A percentile compares a stretch with the other conserved stretches of the same genome.
Conservation (phyloP, 2,329 filamentous ascomycete genomes). For the Sarocladiaceae sp. region DNA sequence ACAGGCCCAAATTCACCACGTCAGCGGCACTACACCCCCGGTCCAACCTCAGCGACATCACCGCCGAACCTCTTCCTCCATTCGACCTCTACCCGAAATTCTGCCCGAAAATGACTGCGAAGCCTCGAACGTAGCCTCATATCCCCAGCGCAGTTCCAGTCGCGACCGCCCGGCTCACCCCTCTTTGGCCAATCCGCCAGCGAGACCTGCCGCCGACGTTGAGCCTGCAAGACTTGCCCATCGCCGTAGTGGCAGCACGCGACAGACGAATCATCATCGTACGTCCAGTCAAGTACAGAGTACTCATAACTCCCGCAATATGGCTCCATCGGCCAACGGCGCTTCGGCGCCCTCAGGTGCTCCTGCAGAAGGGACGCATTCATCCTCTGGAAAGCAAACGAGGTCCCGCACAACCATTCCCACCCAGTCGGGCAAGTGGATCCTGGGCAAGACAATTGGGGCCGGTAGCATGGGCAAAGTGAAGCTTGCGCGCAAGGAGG, state of each 20-base stretch:
- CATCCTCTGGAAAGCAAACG: conserved; percentile 43
- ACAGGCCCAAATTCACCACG: conserved; percentile 7
- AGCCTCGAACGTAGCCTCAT: conserved; percentile 59
- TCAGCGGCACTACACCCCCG: conserved; percentile 8
- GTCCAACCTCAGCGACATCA: conserved; percentile 9
- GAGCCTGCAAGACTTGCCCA: conserved; percentile 15
- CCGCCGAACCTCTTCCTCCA: conserved; percentile 10
- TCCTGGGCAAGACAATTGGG: conserved; percentile 93
- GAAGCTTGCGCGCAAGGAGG: conserved; percentile 86
- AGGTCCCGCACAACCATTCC: conserved; percentile 77
- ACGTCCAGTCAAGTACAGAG: not conserved
- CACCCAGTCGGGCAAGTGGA: conserved; percentile 87
- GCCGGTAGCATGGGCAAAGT: conserved; percentile 99
- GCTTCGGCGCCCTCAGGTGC: conserved; percentile 46
- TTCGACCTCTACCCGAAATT: conserved; percentile 32
- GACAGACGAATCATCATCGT: conserved; percentile 17
- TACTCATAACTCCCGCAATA: conserved; percentile 29
- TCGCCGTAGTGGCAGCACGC: conserved; percentile 10
- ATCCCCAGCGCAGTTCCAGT: conserved; percentile 61
- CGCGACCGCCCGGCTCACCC: conserved; percentile 47
- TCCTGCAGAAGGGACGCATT: conserved; percentile 33
- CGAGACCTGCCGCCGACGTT: conserved; percentile 42
- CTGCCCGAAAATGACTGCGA: conserved; percentile 67
- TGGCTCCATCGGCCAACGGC: conserved; percentile 49
- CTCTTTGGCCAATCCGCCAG: conserved; percentile 30